Evolutionary conservation across 768 basidiomycete species (phyloP).

Genomic region (Pleurotus ostreatus): DNA sequence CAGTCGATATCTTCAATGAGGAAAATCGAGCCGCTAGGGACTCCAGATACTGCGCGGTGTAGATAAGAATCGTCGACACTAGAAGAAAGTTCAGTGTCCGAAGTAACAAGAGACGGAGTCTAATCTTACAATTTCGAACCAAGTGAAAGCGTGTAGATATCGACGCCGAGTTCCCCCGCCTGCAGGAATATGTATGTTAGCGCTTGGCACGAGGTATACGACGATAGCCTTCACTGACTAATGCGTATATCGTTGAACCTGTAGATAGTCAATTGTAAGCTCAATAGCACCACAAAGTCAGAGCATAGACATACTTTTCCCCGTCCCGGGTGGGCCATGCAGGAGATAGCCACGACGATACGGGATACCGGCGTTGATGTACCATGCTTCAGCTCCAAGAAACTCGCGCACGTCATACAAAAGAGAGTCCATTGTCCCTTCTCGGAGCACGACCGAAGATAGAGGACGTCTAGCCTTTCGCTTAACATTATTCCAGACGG

Average conservation of each 20-base stretch:
- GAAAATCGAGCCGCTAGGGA: slow-evolving; percentile 52
- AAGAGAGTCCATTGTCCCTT: slow-evolving; percentile 41
- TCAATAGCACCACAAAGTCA: slow-evolving; percentile 1
- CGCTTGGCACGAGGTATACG: background rate
- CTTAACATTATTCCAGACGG: slow-evolving; percentile 41
- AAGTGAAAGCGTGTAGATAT: slow-evolving; percentile 68
- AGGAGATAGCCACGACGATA: slow-evolving; percentile 56
- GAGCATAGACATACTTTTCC: slow-evolving; percentile 41
- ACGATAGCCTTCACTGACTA: slow-evolving; percentile 24
- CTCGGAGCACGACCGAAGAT: slow-evolving; percentile 47
- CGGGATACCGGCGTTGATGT: slow-evolving; percentile 51
- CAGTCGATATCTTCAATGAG: slow-evolving; percentile 62
- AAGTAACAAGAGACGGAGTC: background rate
- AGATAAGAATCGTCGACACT: slow-evolving; percentile 51
- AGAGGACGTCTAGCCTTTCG: slow-evolving; percentile 46
- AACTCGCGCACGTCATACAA: slow-evolving; percentile 51
- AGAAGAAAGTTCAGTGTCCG: background rate
- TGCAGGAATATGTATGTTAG: slow-evolving; percentile 8
- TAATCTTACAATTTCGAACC: slow-evolving; percentile 40
- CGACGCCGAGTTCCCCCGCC: slow-evolving; percentile 70
- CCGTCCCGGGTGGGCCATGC: slow-evolving; percentile 56
- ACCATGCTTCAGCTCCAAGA: slow-evolving; percentile 51
- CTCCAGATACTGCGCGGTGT: slow-evolving; percentile 37
- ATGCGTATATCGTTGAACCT: slow-evolving; percentile 53
- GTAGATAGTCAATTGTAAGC: slow-evolving; percentile 92